A percentile compares a stretch with the other conserved stretches of the same genome.
phyloP scores from a whole-genome alignment of 495 filamentous ascomycete species.

The Neurospora sp. region DNA sequence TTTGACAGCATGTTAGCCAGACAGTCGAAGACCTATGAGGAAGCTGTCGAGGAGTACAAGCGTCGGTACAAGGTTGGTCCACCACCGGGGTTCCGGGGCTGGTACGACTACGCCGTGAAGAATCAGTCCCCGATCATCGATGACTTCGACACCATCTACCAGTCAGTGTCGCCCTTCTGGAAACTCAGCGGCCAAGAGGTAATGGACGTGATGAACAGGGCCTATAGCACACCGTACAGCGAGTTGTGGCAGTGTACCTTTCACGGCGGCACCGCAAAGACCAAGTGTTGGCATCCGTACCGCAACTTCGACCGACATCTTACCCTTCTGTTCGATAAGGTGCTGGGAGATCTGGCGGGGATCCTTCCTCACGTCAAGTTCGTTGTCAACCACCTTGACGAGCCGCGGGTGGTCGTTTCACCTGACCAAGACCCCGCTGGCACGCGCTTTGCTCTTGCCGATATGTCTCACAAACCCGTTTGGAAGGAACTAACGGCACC shows the following conservation, averaged over 20 bases:
- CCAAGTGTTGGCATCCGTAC: slow-evolving; percentile 14
- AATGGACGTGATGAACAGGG: slow-evolving; percentile 1
- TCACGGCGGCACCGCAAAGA: slow-evolving; percentile 7
- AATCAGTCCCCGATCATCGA: slow-evolving; percentile 56
- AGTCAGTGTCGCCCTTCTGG: slow-evolving; percentile 20
- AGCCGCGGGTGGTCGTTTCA: slow-evolving; percentile 59
- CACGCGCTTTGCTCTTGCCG: not conserved
- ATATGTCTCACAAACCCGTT: slow-evolving; percentile 6
- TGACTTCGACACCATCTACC: slow-evolving; percentile 49
- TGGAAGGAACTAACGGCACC: slow-evolving; percentile 10
- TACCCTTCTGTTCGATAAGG: slow-evolving; percentile 17
- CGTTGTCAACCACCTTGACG: slow-evolving; percentile 69
- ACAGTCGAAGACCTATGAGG: slow-evolving; percentile 36
- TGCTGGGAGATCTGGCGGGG: slow-evolving; percentile 51
- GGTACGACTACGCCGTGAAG: slow-evolving; percentile 54
- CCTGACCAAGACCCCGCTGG: not conserved
- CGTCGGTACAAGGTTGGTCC: slow-evolving; percentile 42
- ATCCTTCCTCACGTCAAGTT: slow-evolving; percentile 64
- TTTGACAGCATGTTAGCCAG: slow-evolving; percentile 27
- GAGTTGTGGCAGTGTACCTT: slow-evolving; percentile 23
- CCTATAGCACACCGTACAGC: not conserved
- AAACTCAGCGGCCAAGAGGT: slow-evolving; percentile 18
- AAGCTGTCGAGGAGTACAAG: slow-evolving; percentile 41
- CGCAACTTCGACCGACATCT: slow-evolving; percentile 18
- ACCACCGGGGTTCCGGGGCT: slow-evolving; percentile 50